phyloP scores from a whole-genome alignment of 495 filamentous ascomycete species.

The Neurospora sp. region DNA sequence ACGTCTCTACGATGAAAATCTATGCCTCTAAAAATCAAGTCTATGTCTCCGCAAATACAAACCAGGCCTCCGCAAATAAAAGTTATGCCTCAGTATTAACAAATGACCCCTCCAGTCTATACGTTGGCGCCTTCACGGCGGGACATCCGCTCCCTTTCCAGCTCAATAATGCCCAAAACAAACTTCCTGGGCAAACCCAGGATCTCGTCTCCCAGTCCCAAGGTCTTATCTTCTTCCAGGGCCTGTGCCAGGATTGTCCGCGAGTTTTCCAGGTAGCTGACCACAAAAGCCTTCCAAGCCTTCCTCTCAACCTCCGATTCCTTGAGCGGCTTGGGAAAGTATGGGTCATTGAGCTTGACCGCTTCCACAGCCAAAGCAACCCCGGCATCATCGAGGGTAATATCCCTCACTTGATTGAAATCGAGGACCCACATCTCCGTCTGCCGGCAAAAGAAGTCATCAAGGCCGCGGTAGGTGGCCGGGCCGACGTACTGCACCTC shows the following conservation, averaged over 20 bases:
- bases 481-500: background rate
- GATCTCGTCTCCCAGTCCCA: background rate
- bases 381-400: conserved; percentile 15
- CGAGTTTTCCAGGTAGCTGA: background rate
- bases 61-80: background rate
- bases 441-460: conserved; percentile 7
- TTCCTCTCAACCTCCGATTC: background rate
- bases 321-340: conserved; percentile 12
- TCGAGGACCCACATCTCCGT: conserved; percentile 17
- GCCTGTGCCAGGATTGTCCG: background rate
- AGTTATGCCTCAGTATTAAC: background rate
- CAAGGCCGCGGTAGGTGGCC: background rate
- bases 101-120: background rate
- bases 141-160: background rate
- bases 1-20: background rate
- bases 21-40: background rate
- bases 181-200: background rate
- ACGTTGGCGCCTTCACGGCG: background rate
- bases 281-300: background rate
- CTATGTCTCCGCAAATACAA: background rate
- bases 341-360: conserved; percentile 11
- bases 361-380: conserved; percentile 15
- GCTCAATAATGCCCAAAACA: background rate
- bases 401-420: conserved; percentile 18
- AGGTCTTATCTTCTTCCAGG: background rate